phyloP scores from a whole-genome alignment of 495 filamentous ascomycete genomes.

The Clavariopsis aquatica region DNA sequence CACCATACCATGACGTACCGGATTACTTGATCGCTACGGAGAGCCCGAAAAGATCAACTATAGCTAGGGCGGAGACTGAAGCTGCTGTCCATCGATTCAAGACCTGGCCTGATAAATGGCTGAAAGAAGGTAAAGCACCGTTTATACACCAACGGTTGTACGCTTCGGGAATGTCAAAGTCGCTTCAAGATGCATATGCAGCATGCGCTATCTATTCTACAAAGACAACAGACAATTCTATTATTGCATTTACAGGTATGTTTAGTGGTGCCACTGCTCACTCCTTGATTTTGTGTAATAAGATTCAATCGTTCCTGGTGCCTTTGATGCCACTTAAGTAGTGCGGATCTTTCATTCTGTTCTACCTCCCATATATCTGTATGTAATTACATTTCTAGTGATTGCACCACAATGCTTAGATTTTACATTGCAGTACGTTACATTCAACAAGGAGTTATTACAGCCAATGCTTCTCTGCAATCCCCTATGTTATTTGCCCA shows the following conservation, averaged over 20 bases:
- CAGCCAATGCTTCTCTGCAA: too few species aligned
- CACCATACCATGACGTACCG: conserved; percentile 5
- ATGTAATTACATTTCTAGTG: too few species aligned
- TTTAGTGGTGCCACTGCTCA: background rate
- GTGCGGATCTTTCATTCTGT: too few species aligned
- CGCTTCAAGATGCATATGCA: conserved; percentile 34
- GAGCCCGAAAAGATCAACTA: background rate
- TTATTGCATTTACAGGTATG: conserved; percentile 22
- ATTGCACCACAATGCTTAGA: too few species aligned
- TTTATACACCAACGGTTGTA: conserved; percentile 31
- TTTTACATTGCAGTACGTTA: too few species aligned
- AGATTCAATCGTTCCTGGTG: too few species aligned
- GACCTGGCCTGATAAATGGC: conserved; percentile 32
- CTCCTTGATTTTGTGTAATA: background rate
- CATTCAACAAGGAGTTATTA: too few species aligned
- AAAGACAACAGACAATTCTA: conserved; percentile 20
- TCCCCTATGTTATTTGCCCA: too few species aligned
- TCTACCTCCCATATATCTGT: too few species aligned
- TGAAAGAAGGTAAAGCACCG: conserved; percentile 33
- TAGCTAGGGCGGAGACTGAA: conserved; percentile 20
- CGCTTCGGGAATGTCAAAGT: conserved; percentile 20
- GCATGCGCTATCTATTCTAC: conserved; percentile 36
- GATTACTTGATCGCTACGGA: conserved; percentile 7
- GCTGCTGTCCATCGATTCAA: conserved; percentile 29
- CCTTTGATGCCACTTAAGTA: too few species aligned